Percentiles rank a stretch among this genome's conserved stretches.
These are phyloP conservation scores for Olyra latifolia DNA, from an alignment of 176 grass and related monocot genomes.

Conservation along the genomic window DNA sequence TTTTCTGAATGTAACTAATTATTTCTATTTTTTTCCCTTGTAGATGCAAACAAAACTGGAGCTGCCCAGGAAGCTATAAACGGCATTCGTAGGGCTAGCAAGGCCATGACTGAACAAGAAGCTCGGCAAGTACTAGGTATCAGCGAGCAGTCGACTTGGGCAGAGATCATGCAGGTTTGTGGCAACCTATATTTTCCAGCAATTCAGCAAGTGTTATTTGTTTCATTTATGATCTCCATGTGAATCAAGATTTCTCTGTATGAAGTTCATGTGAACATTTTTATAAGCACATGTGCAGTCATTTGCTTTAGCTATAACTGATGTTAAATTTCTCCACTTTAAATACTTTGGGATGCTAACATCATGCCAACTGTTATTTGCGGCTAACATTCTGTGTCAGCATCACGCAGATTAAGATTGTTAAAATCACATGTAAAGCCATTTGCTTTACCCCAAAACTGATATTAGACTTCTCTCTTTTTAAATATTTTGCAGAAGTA, in stretches of 20 bases:
- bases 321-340: not conserved
- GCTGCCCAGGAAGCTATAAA: constrained; percentile 77
- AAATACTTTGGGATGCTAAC: constrained; percentile 38
- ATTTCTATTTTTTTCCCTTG: not conserved
- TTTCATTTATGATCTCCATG: not conserved
- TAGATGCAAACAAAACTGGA: constrained; percentile 88
- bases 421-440: not conserved
- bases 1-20: not conserved
- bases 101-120: constrained; percentile 85
- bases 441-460: not conserved
- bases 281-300: not conserved
- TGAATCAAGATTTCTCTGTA: not conserved
- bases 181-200: not conserved
- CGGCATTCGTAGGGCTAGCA: constrained; percentile 70
- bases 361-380: not conserved
- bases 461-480: not conserved
- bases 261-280: not conserved
- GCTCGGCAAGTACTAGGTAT: constrained; percentile 79
- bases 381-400: not conserved
- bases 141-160: constrained; percentile 65
- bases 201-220: not conserved
- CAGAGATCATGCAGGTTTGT: constrained; percentile 68
- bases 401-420: not conserved
- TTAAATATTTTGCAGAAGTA: constrained; percentile 67
- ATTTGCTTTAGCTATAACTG: not conserved